Evolutionary conservation across 305 asterid species (phyloP).

Genomic region (Caryopteris hybrid): DNA sequence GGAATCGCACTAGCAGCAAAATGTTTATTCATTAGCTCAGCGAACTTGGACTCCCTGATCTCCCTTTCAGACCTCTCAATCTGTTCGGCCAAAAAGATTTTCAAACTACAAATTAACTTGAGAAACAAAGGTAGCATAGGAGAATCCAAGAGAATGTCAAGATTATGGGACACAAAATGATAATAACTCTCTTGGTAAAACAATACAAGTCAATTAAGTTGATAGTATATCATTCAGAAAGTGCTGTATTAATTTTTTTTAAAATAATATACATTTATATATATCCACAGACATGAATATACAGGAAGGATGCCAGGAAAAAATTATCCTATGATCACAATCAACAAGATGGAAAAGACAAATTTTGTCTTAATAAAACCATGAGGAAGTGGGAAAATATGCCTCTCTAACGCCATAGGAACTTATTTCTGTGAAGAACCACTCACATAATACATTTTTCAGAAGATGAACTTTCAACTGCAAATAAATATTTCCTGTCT

Average conservation of each 20-base stretch:
- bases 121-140: constrained; percentile 9
- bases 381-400: background rate
- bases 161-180: background rate
- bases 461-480: background rate
- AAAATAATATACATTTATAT: too few species aligned
- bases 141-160: constrained; percentile 3
- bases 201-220: background rate
- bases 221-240: background rate
- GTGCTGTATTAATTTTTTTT: too few species aligned
- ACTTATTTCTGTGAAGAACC: constrained; percentile 7
- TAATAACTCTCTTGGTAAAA: background rate
- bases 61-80: constrained; percentile 88
- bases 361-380: background rate
- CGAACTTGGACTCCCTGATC: constrained; percentile 71
- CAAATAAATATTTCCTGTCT: background rate
- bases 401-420: background rate
- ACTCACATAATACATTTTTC: background rate
- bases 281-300: background rate
- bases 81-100: constrained; percentile 39
- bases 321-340: background rate
- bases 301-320: constrained; percentile 6
- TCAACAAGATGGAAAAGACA: background rate
- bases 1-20: constrained; percentile 97
- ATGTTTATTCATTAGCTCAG: constrained; percentile 87
- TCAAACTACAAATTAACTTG: constrained; percentile 11